Percentiles rank a stretch among this genome's conserved stretches.
Evolutionary conservation across 2,329 filamentous ascomycete species (phyloP).

Genomic region (Colletotrichum truncatum): DNA sequence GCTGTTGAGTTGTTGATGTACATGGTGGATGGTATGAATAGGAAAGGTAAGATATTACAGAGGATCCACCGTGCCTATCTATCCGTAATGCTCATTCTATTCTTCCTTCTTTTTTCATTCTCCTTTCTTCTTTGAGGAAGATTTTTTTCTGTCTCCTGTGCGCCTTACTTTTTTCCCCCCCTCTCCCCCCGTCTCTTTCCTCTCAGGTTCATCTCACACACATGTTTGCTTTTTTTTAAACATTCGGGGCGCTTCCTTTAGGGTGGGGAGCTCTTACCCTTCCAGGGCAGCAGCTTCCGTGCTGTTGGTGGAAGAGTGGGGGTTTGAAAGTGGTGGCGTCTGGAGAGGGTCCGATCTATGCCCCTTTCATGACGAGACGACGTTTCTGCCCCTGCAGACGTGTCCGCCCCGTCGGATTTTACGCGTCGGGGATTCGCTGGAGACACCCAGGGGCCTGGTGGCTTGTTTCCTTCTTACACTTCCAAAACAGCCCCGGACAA

Average conservation of each 20-base stretch:
- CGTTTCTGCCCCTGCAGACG: constrained; percentile 19
- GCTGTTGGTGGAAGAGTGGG: constrained; percentile 23
- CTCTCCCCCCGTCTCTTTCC: too few relatives aligned
- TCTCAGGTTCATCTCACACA: not conserved
- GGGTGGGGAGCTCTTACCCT: constrained; percentile 7
- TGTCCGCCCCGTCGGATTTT: constrained; percentile 17
- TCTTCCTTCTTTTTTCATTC: not conserved
- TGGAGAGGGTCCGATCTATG: constrained; percentile 9
- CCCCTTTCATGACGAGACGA: constrained; percentile 1
- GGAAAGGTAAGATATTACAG: too few relatives aligned
- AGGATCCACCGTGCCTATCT: too few relatives aligned
- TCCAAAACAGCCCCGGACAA: constrained; percentile 25
- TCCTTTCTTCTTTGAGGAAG: not conserved
- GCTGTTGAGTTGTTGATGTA: too few relatives aligned
- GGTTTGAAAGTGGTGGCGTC: not conserved
- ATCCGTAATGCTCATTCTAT: not conserved
- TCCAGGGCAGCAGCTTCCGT: constrained; percentile 11
- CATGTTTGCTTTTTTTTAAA: constrained; percentile 15
- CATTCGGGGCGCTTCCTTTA: not conserved
- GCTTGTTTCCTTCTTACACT: constrained; percentile 26
- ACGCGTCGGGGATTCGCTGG: constrained; percentile 4
- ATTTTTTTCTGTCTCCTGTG: not conserved
- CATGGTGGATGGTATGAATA: too few relatives aligned
- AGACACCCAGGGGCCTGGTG: constrained; percentile 12
- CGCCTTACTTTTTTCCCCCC: not conserved